phyloP scores from a whole-genome alignment of 139 green algal species.

The Chlorella sp. region DNA sequence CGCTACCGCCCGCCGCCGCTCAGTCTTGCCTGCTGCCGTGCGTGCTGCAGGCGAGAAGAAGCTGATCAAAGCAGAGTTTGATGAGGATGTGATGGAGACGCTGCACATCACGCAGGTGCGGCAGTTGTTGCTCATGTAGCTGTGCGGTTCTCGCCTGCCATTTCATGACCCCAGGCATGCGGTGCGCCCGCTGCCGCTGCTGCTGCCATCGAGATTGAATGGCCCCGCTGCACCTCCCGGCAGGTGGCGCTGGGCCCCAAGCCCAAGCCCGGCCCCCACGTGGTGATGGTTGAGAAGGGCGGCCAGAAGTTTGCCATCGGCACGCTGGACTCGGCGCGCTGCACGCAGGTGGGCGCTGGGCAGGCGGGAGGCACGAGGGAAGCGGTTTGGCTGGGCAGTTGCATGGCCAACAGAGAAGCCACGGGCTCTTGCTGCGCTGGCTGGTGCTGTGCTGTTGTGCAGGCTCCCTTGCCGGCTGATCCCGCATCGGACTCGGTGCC shows the following conservation, averaged over 20 bases:
- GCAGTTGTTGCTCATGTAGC: neutral
- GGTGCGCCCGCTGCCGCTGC: neutral
- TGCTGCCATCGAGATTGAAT: neutral
- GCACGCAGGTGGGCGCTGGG: constrained; percentile 13
- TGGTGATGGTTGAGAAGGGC: constrained; percentile 36
- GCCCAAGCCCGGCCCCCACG: constrained; percentile 32
- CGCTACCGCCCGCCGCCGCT: neutral
- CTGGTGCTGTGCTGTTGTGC: too few species aligned
- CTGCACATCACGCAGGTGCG: constrained; percentile 43
- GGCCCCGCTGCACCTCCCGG: neutral
- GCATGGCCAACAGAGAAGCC: too few species aligned
- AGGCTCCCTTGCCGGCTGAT: too few species aligned
- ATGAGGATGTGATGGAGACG: constrained; percentile 39
- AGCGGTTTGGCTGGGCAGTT: too few species aligned
- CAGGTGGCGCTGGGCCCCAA: constrained; percentile 35
- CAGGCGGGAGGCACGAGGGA: neutral
- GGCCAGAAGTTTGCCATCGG: constrained; percentile 42
- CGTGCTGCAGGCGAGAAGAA: constrained; percentile 14
- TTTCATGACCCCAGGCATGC: neutral
- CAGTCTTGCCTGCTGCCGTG: neutral
- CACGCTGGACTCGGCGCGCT: constrained; percentile 34
- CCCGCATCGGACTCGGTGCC: too few species aligned
- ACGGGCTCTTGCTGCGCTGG: too few species aligned
- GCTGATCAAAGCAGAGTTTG: neutral
- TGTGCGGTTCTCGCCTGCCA: neutral